Evolutionary conservation across 1,284 basidiomycete species (phyloP).

Genomic region (Waitea zeae): DNA sequence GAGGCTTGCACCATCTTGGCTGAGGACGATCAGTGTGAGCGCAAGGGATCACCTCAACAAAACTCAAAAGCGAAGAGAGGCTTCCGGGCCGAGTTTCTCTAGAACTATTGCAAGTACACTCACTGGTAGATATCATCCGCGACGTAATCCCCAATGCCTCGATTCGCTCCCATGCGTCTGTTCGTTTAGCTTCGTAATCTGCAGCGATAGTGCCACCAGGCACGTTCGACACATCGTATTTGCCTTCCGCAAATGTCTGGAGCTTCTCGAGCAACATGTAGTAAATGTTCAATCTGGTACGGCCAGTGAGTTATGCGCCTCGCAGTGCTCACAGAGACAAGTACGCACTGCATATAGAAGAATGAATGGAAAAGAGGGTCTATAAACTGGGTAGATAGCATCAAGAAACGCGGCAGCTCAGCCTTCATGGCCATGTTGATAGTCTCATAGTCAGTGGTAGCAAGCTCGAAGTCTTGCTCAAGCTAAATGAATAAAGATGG

Average conservation of each 20-base stretch:
- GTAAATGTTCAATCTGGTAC: conserved; percentile 81
- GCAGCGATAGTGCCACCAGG: conserved; percentile 56
- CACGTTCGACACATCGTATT: conserved; percentile 53
- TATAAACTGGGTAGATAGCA: conserved; percentile 77
- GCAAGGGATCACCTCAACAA: conserved; percentile 4
- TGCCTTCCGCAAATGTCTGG: conserved; percentile 72
- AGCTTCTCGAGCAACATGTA: conserved; percentile 90
- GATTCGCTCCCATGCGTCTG: conserved; percentile 62
- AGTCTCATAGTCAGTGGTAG: conserved; percentile 92
- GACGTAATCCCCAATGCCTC: conserved; percentile 69
- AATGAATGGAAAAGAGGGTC: conserved; percentile 95
- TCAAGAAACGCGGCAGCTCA: conserved; percentile 87
- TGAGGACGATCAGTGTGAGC: conserved; percentile 19
- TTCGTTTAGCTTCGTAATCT: conserved; percentile 67
- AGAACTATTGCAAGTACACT: background rate
- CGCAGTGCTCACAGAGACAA: conserved; percentile 4
- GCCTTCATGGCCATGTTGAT: conserved; percentile 88
- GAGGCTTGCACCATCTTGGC: conserved; percentile 46
- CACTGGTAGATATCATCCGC: conserved; percentile 62
- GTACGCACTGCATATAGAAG: conserved; percentile 96
- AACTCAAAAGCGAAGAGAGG: background rate
- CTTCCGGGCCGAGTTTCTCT: no score
- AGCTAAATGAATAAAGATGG: no score
- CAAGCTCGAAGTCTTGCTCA: conserved; percentile 95
- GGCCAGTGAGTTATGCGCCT: background rate